Conservation (phyloP, 2,329 filamentous ascomycete genomes). For the Curvularia spicifera region DNA sequence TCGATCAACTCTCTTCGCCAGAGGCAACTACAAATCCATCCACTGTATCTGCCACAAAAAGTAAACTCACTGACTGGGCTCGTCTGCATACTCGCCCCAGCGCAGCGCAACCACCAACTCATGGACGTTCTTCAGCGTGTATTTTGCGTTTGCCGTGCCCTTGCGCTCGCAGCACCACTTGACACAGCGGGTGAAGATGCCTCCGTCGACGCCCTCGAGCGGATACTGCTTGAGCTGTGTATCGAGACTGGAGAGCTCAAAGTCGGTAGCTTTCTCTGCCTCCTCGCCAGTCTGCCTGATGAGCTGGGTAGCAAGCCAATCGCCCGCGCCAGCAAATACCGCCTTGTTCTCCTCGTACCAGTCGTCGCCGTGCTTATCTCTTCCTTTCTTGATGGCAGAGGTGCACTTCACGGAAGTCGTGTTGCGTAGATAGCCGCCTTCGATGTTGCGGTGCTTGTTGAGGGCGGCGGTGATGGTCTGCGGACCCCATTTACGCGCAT, state of each 20-base stretch:
- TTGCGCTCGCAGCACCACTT: slow-evolving; percentile 29
- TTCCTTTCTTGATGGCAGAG: slow-evolving; percentile 30
- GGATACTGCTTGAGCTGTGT: slow-evolving; percentile 31
- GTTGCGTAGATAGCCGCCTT: slow-evolving; percentile 38
- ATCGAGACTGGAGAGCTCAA: slow-evolving; percentile 23
- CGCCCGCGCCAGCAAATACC: too few relatives aligned
- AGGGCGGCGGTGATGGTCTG: slow-evolving; percentile 26
- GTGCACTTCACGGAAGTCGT: slow-evolving; percentile 41
- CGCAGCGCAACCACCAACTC: slow-evolving; percentile 23
- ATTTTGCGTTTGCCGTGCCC: neutral
- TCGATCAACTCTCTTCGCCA: too few relatives aligned
- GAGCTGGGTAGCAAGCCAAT: slow-evolving; percentile 22
- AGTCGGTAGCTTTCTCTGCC: slow-evolving; percentile 15
- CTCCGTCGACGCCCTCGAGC: slow-evolving; percentile 10
- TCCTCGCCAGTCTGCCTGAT: slow-evolving; percentile 5
- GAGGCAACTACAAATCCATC: too few relatives aligned
- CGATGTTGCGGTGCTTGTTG: slow-evolving; percentile 33
- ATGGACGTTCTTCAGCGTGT: slow-evolving; percentile 22
- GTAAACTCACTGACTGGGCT: too few relatives aligned
- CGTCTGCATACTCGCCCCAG: neutral
- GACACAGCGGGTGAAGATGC: slow-evolving; percentile 40
- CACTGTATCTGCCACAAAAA: too few relatives aligned
- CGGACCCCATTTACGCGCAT: slow-evolving; percentile 33
- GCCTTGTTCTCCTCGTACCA: slow-evolving; percentile 20
- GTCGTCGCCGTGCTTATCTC: slow-evolving; percentile 16